Percentiles rank a stretch among this genome's conserved stretches.
These are phyloP conservation scores for Datisca glomerata DNA, from an alignment of 306 rosid genomes.

Conservation along the genomic window DNA sequence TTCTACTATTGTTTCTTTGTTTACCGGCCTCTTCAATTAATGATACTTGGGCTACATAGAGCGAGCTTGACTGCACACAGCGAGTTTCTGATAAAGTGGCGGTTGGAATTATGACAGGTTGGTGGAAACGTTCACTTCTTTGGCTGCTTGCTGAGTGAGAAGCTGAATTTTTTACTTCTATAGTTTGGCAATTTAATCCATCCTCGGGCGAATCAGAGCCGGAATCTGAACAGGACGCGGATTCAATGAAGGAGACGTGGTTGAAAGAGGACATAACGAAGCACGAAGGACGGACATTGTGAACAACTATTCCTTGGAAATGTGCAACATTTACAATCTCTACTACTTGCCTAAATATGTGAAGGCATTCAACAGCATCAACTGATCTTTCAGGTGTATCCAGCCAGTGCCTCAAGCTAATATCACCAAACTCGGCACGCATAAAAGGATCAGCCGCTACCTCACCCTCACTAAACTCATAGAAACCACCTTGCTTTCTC, in stretches of 20 bases:
- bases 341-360: conserved; percentile 77
- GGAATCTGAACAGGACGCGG: conserved; percentile 90
- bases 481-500: conserved; percentile 38
- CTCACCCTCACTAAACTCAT: conserved; percentile 54
- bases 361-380: conserved; percentile 67
- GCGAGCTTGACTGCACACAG: conserved; percentile 74
- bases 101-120: conserved; percentile 26
- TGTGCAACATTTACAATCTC: conserved; percentile 72
- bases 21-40: conserved; percentile 61
- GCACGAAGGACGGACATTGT: conserved; percentile 93
- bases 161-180: conserved; percentile 34
- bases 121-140: conserved; percentile 43
- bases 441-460: conserved; percentile 37
- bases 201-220: conserved; percentile 73
- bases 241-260: conserved; percentile 82
- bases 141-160: conserved; percentile 33
- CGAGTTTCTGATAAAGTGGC: conserved; percentile 58
- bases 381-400: conserved; percentile 66
- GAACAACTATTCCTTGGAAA: conserved; percentile 85
- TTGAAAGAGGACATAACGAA: conserved; percentile 92
- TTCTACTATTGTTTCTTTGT: conserved; percentile 41
- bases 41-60: conserved; percentile 50
- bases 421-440: conserved; percentile 58
- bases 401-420: conserved; percentile 93
- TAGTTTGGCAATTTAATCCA: conserved; percentile 34